phyloP scores from a whole-genome alignment of 305 asterid genomes.

The Fraxinus baroniana region DNA sequence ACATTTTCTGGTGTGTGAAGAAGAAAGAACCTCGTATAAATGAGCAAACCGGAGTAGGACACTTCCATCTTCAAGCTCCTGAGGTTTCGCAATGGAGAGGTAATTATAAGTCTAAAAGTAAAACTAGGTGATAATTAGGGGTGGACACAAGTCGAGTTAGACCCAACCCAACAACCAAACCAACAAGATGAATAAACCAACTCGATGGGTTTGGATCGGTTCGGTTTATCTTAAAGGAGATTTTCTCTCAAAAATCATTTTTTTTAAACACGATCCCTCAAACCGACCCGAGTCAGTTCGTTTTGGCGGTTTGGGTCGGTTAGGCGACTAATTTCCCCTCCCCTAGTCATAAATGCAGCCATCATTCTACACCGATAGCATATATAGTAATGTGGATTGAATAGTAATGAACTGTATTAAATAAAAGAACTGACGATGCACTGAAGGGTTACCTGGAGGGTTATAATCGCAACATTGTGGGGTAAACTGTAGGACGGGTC shows the following conservation, averaged over 20 bases:
- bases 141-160: background rate
- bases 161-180: background rate
- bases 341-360: background rate
- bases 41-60: conserved; percentile 92
- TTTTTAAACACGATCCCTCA: background rate
- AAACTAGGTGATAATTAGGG: background rate
- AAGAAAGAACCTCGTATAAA: conserved; percentile 74
- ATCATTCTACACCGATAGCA: background rate
- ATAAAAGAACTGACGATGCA: background rate
- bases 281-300: background rate
- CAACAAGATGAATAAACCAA: background rate
- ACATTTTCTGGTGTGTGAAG: conserved; percentile 13
- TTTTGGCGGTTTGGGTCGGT: background rate
- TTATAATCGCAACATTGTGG: conserved; percentile 75
- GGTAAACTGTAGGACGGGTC: conserved; percentile 89
- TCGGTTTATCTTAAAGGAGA: background rate
- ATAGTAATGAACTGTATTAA: background rate
- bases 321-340: background rate
- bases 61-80: conserved; percentile 76
- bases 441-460: conserved; percentile 68
- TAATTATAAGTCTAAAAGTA: background rate
- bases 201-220: background rate
- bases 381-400: background rate
- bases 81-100: conserved; percentile 27
- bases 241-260: background rate